A percentile compares a stretch with the other conserved stretches of the same genome.
phyloP scores from a whole-genome alignment of 2,329 filamentous ascomycete genomes.

The Trichophyton rubrum region DNA sequence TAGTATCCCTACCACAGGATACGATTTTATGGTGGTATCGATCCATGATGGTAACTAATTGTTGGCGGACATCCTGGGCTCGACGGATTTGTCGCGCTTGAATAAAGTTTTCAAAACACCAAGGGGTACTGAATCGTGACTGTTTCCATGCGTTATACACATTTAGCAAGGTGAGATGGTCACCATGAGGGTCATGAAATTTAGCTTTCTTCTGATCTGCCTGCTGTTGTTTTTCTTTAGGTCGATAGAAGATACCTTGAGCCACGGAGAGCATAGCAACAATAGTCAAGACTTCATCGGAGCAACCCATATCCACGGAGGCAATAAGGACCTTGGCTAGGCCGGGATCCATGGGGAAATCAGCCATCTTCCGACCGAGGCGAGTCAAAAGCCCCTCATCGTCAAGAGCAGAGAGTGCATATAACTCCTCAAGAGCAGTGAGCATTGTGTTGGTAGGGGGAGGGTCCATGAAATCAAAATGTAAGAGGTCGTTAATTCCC shows the following conservation, averaged over 20 bases:
- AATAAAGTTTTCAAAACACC: conserved; percentile 98
- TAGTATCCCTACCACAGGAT: conserved; percentile 77
- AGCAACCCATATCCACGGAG: conserved; percentile 75
- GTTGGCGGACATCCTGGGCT: conserved; percentile 82
- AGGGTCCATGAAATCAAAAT: conserved; percentile 99
- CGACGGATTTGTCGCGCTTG: conserved; percentile 80
- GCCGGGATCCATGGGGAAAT: conserved; percentile 94
- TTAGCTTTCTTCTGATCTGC: conserved; percentile 97
- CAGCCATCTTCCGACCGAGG: conserved; percentile 90
- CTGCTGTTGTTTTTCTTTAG: conserved; percentile 92
- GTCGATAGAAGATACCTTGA: conserved; percentile 79
- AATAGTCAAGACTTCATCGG: conserved; percentile 86
- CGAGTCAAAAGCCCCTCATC: conserved; percentile 90
- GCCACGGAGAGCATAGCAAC: conserved; percentile 79
- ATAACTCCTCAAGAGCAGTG: conserved; percentile 87
- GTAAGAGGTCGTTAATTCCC: conserved; percentile 94
- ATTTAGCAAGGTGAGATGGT: conserved; percentile 88
- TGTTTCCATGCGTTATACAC: conserved; percentile 97
- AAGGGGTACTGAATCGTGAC: conserved; percentile 66
- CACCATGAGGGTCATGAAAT: conserved; percentile 88
- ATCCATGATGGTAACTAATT: conserved; percentile 87
- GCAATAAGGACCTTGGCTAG: conserved; percentile 83
- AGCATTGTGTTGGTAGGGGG: conserved; percentile 97
- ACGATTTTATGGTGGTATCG: conserved; percentile 72
- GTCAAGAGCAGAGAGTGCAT: conserved; percentile 79